Base-by-base conservation (phyloP, 257 asterid genomes). In the Solanum peruvianum region DNA sequence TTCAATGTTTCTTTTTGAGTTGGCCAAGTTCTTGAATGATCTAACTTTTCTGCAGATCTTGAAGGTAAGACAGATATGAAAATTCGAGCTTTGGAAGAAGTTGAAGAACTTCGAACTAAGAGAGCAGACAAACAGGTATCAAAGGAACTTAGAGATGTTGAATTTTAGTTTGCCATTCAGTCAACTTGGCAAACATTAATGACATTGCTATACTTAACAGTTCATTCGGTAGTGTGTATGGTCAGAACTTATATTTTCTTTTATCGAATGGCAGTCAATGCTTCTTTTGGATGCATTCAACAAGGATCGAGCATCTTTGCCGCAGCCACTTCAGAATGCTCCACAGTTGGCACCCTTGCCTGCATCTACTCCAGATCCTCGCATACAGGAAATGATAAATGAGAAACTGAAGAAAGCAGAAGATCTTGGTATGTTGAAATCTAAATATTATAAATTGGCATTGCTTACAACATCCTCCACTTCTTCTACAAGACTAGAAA, bases 281-380 rank as follows among this genome's bases (percentile, higher is more conserved):
- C 98, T 96, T 87, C 98, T 97, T 87, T 92, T 97, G 95, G 99
- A 97, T 90, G 99, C 99, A 82, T 97, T 97, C 94, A 97, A 97
- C 96, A 97, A 92, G 89, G 99, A 97, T 82, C 97, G 99, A 81
- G 99, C 98, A 81, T 91, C 97, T 31, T 94, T 97, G 86, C 99
- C 99, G 27, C 99, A 95, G 91, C 99, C 99, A 56, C 92, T 89
- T 60, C 85, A 97, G 69, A 94, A 92, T 89, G 90, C 94, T 86
- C 91, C 93, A 18, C 95, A 89, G 71, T 85, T 86, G 87, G 91
- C 95, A 70, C 93, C 98, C 41, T 84, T 91, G 87, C 94, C 99
- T 52, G 93, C 96, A 25, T 92, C 95, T 91, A 90, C 95, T 87
- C 91, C 99, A 86, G 98, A 97, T 92, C 96, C 99, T 60, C 96